A percentile compares a stretch with the other conserved stretches of the same genome.
phyloP scores from a whole-genome alignment of 1,284 basidiomycete species.

The Schizopora paradoxa region DNA sequence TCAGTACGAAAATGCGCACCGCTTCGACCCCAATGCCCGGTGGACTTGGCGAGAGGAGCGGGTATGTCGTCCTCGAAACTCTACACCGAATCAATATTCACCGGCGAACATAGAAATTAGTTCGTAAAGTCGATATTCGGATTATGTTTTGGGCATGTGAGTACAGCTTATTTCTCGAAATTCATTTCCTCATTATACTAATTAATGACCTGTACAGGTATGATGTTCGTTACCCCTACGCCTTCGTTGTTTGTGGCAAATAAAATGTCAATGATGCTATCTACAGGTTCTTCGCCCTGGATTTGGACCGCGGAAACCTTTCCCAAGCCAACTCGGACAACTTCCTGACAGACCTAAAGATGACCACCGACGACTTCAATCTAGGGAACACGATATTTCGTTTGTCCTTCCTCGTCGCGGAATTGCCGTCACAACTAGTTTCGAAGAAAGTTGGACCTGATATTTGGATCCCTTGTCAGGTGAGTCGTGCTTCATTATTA shows the following conservation, averaged over 20 bases:
- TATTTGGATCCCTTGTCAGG: constrained; percentile 67
- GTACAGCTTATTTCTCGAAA: constrained; percentile 57
- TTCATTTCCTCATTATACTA: constrained; percentile 3
- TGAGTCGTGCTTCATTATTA: constrained; percentile 25
- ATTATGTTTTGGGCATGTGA: constrained; percentile 64
- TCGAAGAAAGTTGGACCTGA: constrained; percentile 69
- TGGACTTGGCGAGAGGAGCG: constrained; percentile 69
- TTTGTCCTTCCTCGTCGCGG: constrained; percentile 54
- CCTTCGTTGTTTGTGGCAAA: too few relatives aligned
- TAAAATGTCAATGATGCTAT: background rate
- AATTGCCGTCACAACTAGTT: constrained; percentile 67
- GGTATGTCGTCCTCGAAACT: constrained; percentile 28
- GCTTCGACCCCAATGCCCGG: constrained; percentile 59
- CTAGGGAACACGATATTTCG: constrained; percentile 56
- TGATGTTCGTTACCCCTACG: too few relatives aligned
- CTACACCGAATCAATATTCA: background rate
- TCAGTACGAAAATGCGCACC: constrained; percentile 57
- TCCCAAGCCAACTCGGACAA: constrained; percentile 62
- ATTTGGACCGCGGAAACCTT: constrained; percentile 55
- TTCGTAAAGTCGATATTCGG: constrained; percentile 56
- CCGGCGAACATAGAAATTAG: constrained; percentile 33
- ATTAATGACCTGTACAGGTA: too few relatives aligned
- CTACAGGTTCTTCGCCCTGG: constrained; percentile 17
- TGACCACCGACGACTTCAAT: constrained; percentile 65
- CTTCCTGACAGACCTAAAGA: constrained; percentile 55